Conservation (phyloP, 1,284 basidiomycete species). For the Microbotryum intermedium region DNA sequence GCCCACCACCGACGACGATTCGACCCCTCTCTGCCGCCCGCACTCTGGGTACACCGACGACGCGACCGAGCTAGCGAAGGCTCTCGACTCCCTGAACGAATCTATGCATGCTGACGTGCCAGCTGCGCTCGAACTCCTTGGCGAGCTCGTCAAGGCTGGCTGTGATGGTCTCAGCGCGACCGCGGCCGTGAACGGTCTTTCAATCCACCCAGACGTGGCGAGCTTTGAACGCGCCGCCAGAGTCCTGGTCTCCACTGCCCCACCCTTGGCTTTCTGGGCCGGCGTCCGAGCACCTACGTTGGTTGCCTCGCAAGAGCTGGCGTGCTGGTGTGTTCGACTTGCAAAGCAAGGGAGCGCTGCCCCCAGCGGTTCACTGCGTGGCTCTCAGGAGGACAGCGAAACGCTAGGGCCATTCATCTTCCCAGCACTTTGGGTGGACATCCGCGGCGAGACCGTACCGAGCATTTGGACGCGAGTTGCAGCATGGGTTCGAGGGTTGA, state of each 20-base stretch:
- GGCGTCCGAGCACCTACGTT: constrained; percentile 54
- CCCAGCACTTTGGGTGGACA: constrained; percentile 10
- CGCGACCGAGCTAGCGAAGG: not conserved
- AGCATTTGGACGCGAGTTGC: constrained; percentile 5
- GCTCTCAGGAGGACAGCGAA: not conserved
- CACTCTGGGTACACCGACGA: not conserved
- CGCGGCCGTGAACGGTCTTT: no score
- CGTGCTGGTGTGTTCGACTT: constrained; percentile 54
- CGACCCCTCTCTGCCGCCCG: constrained; percentile 12
- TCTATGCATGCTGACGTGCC: constrained; percentile 38
- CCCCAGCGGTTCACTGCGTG: no score
- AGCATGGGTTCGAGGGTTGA: constrained; percentile 2
- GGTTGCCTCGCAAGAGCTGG: constrained; percentile 46
- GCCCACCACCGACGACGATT: constrained; percentile 5
- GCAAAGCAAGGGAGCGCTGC: not conserved
- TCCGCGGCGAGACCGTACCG: constrained; percentile 1
- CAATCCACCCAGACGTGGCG: no score
- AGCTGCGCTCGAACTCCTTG: not conserved
- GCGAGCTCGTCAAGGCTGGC: no score
- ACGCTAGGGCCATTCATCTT: not conserved
- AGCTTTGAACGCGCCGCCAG: not conserved
- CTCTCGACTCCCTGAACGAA: constrained; percentile 13
- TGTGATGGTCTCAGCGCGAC: no score
- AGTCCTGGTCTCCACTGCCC: constrained; percentile 44
- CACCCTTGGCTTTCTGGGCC: constrained; percentile 57